Base-by-base conservation (phyloP, 495 filamentous ascomycete species). In the Lichina pygmaea region DNA sequence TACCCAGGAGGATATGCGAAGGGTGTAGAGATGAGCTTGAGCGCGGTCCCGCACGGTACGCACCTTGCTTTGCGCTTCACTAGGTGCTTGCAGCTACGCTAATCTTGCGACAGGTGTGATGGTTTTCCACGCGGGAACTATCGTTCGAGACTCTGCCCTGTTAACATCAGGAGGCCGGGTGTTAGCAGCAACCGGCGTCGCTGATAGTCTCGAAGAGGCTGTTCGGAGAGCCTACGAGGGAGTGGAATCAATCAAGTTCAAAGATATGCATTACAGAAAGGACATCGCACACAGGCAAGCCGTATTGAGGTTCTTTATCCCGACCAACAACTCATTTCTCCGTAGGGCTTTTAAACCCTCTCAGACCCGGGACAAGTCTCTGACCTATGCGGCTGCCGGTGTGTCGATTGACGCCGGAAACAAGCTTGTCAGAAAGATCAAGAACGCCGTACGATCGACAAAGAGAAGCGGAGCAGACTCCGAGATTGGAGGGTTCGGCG, bases 121-220 rank as follows among this genome's bases (percentile, higher is more conserved):
- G 43, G 75, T 95, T 47, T 97, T 97, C 70, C 89, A 97, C 57
- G 91, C 89, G 7, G 91, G 89, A 17, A 97, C 91, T 3, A 69
- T 68, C 37, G 57, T 82, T 12, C 58, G 60, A 2, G 66, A 70
- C 37, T 68, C 66, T 39, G 63, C 71, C 52, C 64, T 94, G 3
- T 62, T 73, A 51, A 86, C 82, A 7, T 65, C 78, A 4, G 89
- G 89, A 30, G 91, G 89, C 3, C 74, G 89, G 41, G 89, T 95
- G 33, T 91, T 95, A 53, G 89, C 91, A 2, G 71, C 81, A 1
- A 89, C 76, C 39, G 79, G 86, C 6, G 78, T 70, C 2, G 89
- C 78, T 0, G 58, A 63, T 0, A 74, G 75, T 10, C 70, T 97
- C 3, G 72, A 81, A 52, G 73, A 77, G 45, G 91, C 89, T 2